Evolutionary conservation across 306 rosid species (phyloP), one percentile per base, ranked within the genome.

Genomic region (Heteromeles arbutifolia): DNA sequence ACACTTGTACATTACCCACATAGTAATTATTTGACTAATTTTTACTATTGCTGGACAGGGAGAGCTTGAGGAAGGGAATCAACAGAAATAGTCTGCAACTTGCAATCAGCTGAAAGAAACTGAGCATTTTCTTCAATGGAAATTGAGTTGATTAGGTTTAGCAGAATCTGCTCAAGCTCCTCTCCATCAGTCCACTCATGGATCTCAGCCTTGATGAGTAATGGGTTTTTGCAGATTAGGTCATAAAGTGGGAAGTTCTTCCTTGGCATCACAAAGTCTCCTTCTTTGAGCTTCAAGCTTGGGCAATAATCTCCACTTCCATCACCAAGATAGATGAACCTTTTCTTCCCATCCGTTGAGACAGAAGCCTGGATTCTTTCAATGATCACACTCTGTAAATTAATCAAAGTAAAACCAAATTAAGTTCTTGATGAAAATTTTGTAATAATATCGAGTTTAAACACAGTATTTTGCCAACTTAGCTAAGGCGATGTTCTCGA

Each of bases 11-110:
- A 21, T 59, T 21, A 18, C 44, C 39, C 70, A 66, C 19, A 39
- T 19, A 73, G 31, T 29, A 29, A 28, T 25, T 41, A 26, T 77
- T 45, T 45, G 18, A n/a, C 5, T 25, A 61, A 15, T 26, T 26
- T 24, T 11, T 61, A 13, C 44, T 68, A 85, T 53, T 77, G 87
- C 21, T 80, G 77, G 79, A 88, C 78, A 31, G 81, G 69, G 31
- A 88, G 87, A 65, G 81, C 80, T 65, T 86, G 70, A 19, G 89
- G 91, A 67, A 87, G 11, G 12, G 85, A 66, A 43, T 85, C 89
- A 32, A 62, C 78, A 41, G 85, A 74, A 1, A 84, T 70, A 10
- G 70, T 81, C 41, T 78, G 89, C 22, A 71, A 39, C 65, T 85
- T 90, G 87, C 90, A 90, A 59, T 88, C 91, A 57, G 76, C 34